phyloP scores from a whole-genome alignment of 352 stramenopile species.

The Pythium volutum region DNA sequence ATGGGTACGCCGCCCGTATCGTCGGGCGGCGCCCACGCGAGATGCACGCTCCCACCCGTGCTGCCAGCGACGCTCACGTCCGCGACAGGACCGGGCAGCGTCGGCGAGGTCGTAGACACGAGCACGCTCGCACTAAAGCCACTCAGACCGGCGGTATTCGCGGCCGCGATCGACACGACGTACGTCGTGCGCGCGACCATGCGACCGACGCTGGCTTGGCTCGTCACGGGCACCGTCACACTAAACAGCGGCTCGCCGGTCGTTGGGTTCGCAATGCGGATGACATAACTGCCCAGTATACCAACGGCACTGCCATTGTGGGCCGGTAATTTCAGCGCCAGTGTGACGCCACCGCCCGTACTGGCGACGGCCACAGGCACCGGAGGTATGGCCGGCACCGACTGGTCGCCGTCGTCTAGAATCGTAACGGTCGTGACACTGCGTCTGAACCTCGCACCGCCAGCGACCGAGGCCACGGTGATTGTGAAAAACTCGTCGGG shows the following conservation, averaged over 20 bases:
- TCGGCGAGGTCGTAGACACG: constrained; percentile 41
- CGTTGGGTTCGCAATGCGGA: constrained; percentile 26
- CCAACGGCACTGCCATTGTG: constrained; percentile 54
- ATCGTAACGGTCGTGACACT: constrained; percentile 36
- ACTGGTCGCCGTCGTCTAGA: constrained; percentile 51
- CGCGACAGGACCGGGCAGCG: constrained; percentile 33
- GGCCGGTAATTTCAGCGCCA: constrained; percentile 28
- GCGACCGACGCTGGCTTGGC: constrained; percentile 23
- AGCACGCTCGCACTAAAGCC: constrained; percentile 29
- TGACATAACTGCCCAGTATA: constrained; percentile 29
- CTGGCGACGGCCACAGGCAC: constrained; percentile 20
- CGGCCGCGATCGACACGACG: constrained; percentile 36
- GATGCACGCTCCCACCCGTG: constrained; percentile 38
- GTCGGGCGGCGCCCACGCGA: constrained; percentile 40
- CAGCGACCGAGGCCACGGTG: constrained; percentile 31
- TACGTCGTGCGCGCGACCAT: constrained; percentile 39
- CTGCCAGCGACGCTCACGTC: constrained; percentile 6
- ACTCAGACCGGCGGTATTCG: constrained; percentile 29
- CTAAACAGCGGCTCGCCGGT: constrained; percentile 6
- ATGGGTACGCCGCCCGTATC: constrained; percentile 55
- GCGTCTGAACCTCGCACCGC: constrained; percentile 24
- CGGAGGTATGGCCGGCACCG: constrained; percentile 29
- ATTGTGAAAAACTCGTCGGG: constrained; percentile 46
- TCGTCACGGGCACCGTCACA: constrained; percentile 10
- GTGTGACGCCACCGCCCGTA: constrained; percentile 42